Conservation (phyloP, 1,284 basidiomycete species). For the Fomitopsis pinicola region DNA sequence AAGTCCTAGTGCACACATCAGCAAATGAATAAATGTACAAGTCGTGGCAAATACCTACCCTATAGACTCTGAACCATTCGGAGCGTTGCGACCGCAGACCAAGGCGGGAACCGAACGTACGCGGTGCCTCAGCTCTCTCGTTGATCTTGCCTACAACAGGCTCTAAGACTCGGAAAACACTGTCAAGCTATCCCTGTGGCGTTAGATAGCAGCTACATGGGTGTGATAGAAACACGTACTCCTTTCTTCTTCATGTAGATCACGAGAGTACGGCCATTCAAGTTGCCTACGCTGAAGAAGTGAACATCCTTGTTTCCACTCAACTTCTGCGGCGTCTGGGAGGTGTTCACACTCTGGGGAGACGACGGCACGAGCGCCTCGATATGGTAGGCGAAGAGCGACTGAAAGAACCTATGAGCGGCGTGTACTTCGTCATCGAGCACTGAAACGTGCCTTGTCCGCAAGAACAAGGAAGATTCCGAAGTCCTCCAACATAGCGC, state of each 20-base stretch:
- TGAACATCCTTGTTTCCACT: slow-evolving; percentile 88
- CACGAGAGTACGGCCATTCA: slow-evolving; percentile 82
- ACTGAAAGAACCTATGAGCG: slow-evolving; percentile 31
- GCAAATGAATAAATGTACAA: background rate
- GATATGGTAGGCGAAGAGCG: slow-evolving; percentile 86
- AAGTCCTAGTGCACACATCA: slow-evolving; percentile 56
- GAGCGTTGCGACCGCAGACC: slow-evolving; percentile 73
- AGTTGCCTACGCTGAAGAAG: slow-evolving; percentile 90
- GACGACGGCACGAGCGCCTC: slow-evolving; percentile 91
- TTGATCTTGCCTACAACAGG: slow-evolving; percentile 85
- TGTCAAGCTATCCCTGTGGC: slow-evolving; percentile 54
- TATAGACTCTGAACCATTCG: slow-evolving; percentile 91
- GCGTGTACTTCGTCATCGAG: background rate
- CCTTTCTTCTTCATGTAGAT: slow-evolving; percentile 97
- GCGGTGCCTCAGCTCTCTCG: slow-evolving; percentile 64
- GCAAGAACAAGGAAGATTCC: slow-evolving; percentile 94
- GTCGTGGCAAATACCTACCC: slow-evolving; percentile 37
- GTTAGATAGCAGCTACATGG: background rate
- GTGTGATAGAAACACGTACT: slow-evolving; percentile 39
- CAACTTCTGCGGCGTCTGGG: slow-evolving; percentile 81
- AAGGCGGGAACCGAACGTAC: slow-evolving; percentile 66
- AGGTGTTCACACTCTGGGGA: slow-evolving; percentile 56
- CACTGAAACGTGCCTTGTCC: slow-evolving; percentile 61
- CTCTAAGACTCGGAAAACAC: slow-evolving; percentile 91
- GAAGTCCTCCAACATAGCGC: slow-evolving; percentile 92